These are phyloP conservation scores for Ceratobasidium sp. DNA, from an alignment of 1,284 basidiomycete genomes.

Conservation along the genomic window DNA sequence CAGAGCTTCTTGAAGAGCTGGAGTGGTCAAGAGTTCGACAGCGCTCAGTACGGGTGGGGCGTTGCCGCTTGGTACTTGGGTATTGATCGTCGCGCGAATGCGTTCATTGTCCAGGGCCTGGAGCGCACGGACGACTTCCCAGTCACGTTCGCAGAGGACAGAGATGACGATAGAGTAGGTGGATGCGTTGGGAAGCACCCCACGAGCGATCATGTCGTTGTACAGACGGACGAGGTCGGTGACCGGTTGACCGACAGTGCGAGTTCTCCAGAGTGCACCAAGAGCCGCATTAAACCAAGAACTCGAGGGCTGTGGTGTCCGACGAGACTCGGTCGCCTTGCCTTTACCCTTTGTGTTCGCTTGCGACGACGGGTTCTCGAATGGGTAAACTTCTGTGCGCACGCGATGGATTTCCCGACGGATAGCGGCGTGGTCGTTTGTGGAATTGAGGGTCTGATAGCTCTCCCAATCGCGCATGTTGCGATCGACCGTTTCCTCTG, in stretches of 20 bases:
- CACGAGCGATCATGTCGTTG: constrained; percentile 73
- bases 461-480: constrained; percentile 35
- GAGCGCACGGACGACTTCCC: constrained; percentile 66
- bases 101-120: constrained; percentile 55
- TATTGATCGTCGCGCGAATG: constrained; percentile 44
- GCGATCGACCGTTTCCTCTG: constrained; percentile 16
- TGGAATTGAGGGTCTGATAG: background rate
- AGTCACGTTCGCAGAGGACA: constrained; percentile 75
- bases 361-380: background rate
- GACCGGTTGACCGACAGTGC: constrained; percentile 64
- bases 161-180: constrained; percentile 77
- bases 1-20: background rate
- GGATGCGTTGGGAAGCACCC: constrained; percentile 67
- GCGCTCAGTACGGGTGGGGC: constrained; percentile 33
- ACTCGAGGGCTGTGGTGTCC: constrained; percentile 44
- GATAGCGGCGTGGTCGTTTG: constrained; percentile 7
- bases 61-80: background rate
- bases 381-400: constrained; percentile 26
- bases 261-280: constrained; percentile 59
- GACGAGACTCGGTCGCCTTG: constrained; percentile 16
- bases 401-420: constrained; percentile 27
- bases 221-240: constrained; percentile 72
- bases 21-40: constrained; percentile 17
- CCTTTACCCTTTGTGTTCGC: constrained; percentile 19
- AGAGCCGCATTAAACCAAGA: constrained; percentile 74